Evolutionary conservation across 1,284 basidiomycete genomes (phyloP), one percentile per base, ranked within the genome.

Genomic region (Irpex sp.): DNA sequence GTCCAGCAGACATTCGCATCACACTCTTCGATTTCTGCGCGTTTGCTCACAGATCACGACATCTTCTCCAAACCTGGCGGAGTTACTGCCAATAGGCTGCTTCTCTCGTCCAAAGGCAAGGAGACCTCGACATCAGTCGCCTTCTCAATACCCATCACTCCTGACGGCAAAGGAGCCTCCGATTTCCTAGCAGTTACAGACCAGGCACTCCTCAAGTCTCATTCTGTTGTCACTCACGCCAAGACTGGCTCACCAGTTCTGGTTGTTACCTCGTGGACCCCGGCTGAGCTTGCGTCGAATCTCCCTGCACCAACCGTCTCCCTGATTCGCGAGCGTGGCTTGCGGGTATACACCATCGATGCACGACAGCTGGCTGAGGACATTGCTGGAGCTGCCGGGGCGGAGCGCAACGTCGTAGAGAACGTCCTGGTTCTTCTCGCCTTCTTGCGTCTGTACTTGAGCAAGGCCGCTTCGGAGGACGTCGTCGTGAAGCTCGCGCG

Each of bases 171-270:
- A 0, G 84, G 85, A n/a, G 76, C 77, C 57, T 79, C 83, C 1
- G 88, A 92, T 72, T 89, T 92, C 71, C 72, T 88, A 53, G 88
- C 82, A n/a, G 75, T 92, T n/a, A 75, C 90, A 19, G 92, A 93
- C 63, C 81, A 85, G 47, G 76, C 70, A 33, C 76, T 93, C 17
- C 77, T 93, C 60, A 90, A 86, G 69, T 83, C 88, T 0, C 90
- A 93, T 67, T 79, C 81, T 3, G 63, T 92, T 19, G 69, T 92
- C 47, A 76, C 82, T 21, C 80, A 85, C 62, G 86, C 87, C 5
- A 86, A 84, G 65, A 73, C 76, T 3, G 80, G 79, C 4, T 84
- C 89, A 0, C 74, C 81, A 0, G 78, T 92, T 6, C 82, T 93
- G 53, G 68, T 92, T 31, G 74, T 80, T 56, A 84, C 89, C 0